phyloP scores from a whole-genome alignment of 2,329 filamentous ascomycete genomes.

The Ceratocystis albifundus region DNA sequence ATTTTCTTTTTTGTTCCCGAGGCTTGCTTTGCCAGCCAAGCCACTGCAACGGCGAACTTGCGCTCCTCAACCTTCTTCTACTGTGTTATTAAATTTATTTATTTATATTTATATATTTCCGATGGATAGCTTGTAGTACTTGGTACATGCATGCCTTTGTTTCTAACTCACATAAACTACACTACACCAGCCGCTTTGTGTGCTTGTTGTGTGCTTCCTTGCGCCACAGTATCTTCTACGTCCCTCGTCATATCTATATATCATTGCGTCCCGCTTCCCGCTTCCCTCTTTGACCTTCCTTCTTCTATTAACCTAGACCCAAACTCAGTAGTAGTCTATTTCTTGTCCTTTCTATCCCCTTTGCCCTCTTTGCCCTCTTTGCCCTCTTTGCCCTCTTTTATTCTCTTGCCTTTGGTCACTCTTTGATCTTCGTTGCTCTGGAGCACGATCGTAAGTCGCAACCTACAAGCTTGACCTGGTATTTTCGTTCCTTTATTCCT shows the following conservation, averaged over 20 bases:
- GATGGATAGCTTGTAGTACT: neutral
- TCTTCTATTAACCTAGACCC: neutral
- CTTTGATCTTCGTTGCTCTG: slow-evolving; percentile 2
- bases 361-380: neutral
- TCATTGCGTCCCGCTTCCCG: neutral
- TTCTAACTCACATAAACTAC: neutral
- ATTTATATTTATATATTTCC: no score
- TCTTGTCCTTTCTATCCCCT: neutral
- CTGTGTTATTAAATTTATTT: no score
- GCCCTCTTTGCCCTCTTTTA: neutral
- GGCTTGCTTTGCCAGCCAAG: no score
- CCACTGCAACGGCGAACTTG: no score
- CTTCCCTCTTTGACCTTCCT: neutral
- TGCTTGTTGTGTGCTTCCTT: no score
- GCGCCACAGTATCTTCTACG: neutral
- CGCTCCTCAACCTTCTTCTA: no score
- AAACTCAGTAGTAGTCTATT: neutral
- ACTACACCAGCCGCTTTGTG: neutral
- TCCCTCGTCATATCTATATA: neutral
- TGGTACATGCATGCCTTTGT: neutral
- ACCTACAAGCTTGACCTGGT: neutral
- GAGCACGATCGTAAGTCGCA: neutral
- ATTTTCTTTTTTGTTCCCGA: no score
- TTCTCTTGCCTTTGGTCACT: neutral
- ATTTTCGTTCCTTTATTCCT: neutral